These are phyloP conservation scores for Diaporthe citri DNA, from an alignment of 2,329 filamentous ascomycete genomes.

Conservation along the genomic window DNA sequence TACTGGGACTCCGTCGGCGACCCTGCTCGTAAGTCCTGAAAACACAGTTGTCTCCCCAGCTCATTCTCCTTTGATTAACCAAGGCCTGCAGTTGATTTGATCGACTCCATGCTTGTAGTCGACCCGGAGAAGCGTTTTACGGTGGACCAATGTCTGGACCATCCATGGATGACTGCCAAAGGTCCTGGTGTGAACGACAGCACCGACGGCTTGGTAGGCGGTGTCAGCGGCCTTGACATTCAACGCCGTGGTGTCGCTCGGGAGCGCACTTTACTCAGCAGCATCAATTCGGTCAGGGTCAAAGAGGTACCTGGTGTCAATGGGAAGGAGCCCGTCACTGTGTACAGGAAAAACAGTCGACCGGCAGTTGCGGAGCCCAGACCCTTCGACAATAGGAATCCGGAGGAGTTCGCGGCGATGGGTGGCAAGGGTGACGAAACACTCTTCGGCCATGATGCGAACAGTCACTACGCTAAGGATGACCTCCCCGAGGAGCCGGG, in stretches of 20 bases:
- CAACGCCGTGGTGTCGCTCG: constrained; percentile 82
- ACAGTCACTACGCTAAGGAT: constrained; percentile 61
- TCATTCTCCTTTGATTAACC: constrained; percentile 2
- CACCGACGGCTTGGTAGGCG: constrained; percentile 92
- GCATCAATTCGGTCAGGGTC: constrained; percentile 79
- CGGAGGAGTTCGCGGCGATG: constrained; percentile 84
- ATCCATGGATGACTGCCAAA: constrained; percentile 86
- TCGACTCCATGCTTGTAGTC: constrained; percentile 94
- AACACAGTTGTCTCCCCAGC: not conserved
- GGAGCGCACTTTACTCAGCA: constrained; percentile 87
- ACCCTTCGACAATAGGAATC: constrained; percentile 75
- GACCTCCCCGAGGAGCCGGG: constrained; percentile 48
- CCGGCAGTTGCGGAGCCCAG: constrained; percentile 65
- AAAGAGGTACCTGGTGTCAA: constrained; percentile 66
- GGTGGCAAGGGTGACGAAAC: constrained; percentile 88
- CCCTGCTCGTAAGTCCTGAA: constrained; percentile 71
- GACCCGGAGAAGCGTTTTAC: constrained; percentile 86
- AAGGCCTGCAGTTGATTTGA: constrained; percentile 76
- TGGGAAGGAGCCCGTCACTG: constrained; percentile 74
- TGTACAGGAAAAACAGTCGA: constrained; percentile 78
- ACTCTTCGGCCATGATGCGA: constrained; percentile 76
- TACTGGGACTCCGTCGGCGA: constrained; percentile 95
- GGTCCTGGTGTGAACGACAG: constrained; percentile 79
- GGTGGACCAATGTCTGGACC: constrained; percentile 89
- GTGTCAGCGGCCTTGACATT: constrained; percentile 85